phyloP scores from a whole-genome alignment of 441 rosid genomes.

The Iberis amara region DNA sequence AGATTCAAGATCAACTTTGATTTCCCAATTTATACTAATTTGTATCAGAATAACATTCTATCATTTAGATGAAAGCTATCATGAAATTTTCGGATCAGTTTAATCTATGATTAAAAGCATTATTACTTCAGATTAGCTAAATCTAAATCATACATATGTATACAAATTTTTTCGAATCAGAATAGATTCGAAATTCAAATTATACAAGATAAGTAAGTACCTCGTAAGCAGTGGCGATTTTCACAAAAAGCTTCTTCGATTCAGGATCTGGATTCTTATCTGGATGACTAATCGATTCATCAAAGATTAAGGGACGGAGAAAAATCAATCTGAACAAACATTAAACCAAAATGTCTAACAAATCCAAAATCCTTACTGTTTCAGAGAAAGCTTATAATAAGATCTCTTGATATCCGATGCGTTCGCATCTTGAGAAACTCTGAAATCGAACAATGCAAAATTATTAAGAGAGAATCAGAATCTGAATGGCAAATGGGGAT shows the following conservation, averaged over 20 bases:
- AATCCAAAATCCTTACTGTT: conserved; percentile 46
- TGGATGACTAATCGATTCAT: conserved; percentile 48
- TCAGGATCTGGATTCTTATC: conserved; percentile 98
- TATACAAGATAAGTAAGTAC: conserved; percentile 29
- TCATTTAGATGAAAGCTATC: neutral
- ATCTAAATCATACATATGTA: too few relatives aligned
- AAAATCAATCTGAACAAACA: neutral
- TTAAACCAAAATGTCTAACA: conserved; percentile 5
- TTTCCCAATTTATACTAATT: neutral
- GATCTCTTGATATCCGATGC: conserved; percentile 90
- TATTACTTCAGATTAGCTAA: too few relatives aligned
- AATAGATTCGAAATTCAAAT: too few relatives aligned
- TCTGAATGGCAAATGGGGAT: conserved; percentile 11
- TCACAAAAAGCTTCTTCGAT: conserved; percentile 76
- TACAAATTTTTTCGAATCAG: neutral
- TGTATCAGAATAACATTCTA: too few relatives aligned
- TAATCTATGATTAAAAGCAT: too few relatives aligned
- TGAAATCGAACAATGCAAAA: conserved; percentile 27
- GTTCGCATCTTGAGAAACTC: conserved; percentile 81
- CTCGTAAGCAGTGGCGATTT: conserved; percentile 96
- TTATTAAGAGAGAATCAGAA: neutral
- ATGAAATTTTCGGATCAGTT: too few relatives aligned
- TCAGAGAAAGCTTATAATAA: conserved; percentile 81
- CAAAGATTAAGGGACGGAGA: conserved; percentile 7
- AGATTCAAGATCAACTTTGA: conserved; percentile 8